A percentile compares a stretch with the other conserved stretches of the same genome.
These are phyloP conservation scores for Phytophthora kernoviae DNA, from an alignment of 352 stramenopile species.

Conservation along the genomic window DNA sequence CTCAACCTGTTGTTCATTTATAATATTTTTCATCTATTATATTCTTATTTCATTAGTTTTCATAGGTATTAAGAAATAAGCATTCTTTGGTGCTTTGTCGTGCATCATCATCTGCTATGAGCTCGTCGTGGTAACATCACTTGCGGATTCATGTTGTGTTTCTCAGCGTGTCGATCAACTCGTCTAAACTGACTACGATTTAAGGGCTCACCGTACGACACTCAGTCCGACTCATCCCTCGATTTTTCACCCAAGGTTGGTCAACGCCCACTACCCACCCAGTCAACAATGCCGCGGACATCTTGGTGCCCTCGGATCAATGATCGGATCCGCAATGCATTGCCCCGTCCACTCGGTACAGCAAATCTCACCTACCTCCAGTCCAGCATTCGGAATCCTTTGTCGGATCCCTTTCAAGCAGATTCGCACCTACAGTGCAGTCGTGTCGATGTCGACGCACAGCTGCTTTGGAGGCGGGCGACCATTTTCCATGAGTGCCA, in stretches of 20 bases:
- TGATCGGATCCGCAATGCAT: background rate
- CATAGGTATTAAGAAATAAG: too few relatives aligned
- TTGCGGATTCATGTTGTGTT: constrained; percentile 1
- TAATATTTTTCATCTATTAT: too few relatives aligned
- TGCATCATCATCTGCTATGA: too few relatives aligned
- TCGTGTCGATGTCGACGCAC: constrained; percentile 10
- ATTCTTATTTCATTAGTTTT: too few relatives aligned
- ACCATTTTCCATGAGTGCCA: background rate
- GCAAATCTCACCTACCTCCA: background rate
- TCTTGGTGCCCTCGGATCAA: constrained; percentile 20
- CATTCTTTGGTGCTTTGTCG: too few relatives aligned
- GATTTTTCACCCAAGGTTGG: background rate
- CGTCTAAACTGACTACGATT: too few relatives aligned
- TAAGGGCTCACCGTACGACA: background rate
- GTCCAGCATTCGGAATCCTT: background rate
- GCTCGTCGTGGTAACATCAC: background rate
- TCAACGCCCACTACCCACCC: background rate
- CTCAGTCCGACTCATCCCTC: constrained; percentile 8
- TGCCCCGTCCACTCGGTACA: too few relatives aligned
- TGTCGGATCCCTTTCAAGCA: background rate
- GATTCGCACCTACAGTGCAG: background rate
- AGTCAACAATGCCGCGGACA: constrained; percentile 5
- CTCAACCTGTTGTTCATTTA: too few relatives aligned
- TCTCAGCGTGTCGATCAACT: background rate
- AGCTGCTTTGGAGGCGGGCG: constrained; percentile 25